Conservation (phyloP, 148 eudicot genomes). For the Silene uniflora region DNA sequence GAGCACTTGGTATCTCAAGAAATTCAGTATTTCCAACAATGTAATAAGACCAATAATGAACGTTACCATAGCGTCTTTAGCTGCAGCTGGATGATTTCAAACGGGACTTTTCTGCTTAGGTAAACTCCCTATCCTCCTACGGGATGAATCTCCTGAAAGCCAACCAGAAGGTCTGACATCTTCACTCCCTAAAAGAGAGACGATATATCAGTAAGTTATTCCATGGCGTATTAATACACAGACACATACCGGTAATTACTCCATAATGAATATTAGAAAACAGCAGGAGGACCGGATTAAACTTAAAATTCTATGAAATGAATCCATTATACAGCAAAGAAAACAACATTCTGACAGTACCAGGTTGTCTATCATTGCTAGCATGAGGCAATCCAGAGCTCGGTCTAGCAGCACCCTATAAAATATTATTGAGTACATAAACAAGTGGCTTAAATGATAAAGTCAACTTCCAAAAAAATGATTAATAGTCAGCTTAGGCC, state of each 20-base stretch:
- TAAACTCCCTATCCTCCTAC: too few relatives aligned
- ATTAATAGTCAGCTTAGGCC: neutral
- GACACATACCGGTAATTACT: too few relatives aligned
- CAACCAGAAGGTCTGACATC: too few relatives aligned
- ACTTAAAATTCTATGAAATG: neutral
- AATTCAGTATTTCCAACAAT: neutral
- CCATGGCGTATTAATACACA: neutral
- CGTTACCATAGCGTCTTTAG: too few relatives aligned
- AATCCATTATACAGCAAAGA: neutral
- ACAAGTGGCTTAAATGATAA: neutral
- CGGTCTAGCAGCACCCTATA: constrained; percentile 83
- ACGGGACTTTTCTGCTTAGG: too few relatives aligned
- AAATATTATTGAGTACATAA: constrained; percentile 13
- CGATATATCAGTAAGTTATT: neutral
- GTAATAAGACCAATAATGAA: neutral
- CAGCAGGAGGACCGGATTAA: neutral
- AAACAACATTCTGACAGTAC: constrained; percentile 28
- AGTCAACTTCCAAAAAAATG: neutral
- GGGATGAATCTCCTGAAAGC: too few relatives aligned
- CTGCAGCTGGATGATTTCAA: too few relatives aligned
- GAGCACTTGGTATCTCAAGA: too few relatives aligned
- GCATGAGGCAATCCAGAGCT: too few relatives aligned
- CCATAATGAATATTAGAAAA: neutral
- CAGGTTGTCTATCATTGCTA: constrained; percentile 53
- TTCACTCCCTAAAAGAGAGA: too few relatives aligned